Evolutionary conservation across 257 asterid genomes (phyloP), one percentile per base, ranked within the genome.

Genomic region (Gynochthodes officinalis): DNA sequence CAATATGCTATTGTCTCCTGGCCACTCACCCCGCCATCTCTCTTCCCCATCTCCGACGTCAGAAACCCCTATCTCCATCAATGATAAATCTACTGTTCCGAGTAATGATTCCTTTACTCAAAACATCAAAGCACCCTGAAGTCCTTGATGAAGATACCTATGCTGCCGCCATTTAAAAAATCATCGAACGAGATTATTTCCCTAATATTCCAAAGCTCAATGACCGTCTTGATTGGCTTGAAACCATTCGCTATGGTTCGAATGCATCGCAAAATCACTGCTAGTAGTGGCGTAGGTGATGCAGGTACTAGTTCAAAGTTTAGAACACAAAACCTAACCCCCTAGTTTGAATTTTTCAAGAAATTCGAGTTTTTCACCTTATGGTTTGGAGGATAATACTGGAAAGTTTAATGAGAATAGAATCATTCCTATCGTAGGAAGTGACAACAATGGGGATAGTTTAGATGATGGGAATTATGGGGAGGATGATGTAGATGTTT

Each of bases 181-280:
- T 93, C 39, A 85, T 93, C 86, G 97, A 93, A 81, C 91, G 97
- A 12, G 97, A 93, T 72, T 93, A 80, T 87, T 90, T 90, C 77
- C 98, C 98, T 3, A 95, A 93, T 55, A 89, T 93, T 44, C 87
- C 96, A 19, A 93, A 93, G 81, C 89, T 90, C 74, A 88, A 88
- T 15, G 96, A 93, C 81, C 98, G 97, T 43, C 90, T 93, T 67
- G 97, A 87, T 66, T 90, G 98, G 98, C 85, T 93, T 50, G 90
- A 90, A 80, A 96, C 97, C 23, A 85, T 89, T 61, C 88, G 95
- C 4, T 76, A 88, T 13, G 86, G 75, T 4, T 93, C 10, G 97
- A 93, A 64, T 89, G 98, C 72, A 97, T 55, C 90, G 94, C 7
- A 82, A 83, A 16, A 75, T 63, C 25, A 64, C 77, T 14, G 49